Percentiles rank a stretch among this genome's conserved stretches.
These are phyloP conservation scores for Tinospora cordifolia DNA, from an alignment of 164 flowering plant genomes.

Conservation along the genomic window DNA sequence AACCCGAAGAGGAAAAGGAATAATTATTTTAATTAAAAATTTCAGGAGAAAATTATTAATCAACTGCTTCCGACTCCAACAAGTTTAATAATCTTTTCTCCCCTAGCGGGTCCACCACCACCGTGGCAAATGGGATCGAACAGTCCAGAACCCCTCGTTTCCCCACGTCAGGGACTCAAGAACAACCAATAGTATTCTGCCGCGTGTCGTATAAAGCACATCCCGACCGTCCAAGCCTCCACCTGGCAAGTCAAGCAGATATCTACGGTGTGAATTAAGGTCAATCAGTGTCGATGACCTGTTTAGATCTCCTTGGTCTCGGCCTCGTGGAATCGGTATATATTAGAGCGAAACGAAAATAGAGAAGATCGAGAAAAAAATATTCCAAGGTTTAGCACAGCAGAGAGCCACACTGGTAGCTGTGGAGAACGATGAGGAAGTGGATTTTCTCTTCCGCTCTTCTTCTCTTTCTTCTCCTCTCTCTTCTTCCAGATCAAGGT, in stretches of 20 bases:
- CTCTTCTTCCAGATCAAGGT: constrained; percentile 84
- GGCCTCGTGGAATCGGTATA: constrained; percentile 1
- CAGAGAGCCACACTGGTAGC: background rate
- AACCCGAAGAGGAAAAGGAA: too few relatives aligned
- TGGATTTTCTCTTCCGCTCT: constrained; percentile 71
- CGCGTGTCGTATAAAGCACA: constrained; percentile 16
- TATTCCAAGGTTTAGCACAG: constrained; percentile 24
- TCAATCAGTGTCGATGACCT: background rate
- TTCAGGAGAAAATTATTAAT: too few relatives aligned
- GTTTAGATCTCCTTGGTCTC: background rate
- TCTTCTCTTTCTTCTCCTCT: constrained; percentile 58
- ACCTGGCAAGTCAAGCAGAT: constrained; percentile 21
- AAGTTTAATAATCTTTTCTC: too few relatives aligned
- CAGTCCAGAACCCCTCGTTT: background rate
- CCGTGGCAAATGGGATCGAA: too few relatives aligned
- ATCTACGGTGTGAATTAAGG: background rate
- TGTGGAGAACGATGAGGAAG: constrained; percentile 57
- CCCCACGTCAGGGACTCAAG: constrained; percentile 34
- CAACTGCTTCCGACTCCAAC: too few relatives aligned
- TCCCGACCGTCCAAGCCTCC: constrained; percentile 40
- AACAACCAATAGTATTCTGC: constrained; percentile 9
- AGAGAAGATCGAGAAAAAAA: too few relatives aligned
- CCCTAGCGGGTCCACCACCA: too few relatives aligned
- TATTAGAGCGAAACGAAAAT: background rate
- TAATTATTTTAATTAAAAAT: too few relatives aligned